phyloP scores from a whole-genome alignment of 1,284 basidiomycete species.

The Papiliotrema terrestris region DNA sequence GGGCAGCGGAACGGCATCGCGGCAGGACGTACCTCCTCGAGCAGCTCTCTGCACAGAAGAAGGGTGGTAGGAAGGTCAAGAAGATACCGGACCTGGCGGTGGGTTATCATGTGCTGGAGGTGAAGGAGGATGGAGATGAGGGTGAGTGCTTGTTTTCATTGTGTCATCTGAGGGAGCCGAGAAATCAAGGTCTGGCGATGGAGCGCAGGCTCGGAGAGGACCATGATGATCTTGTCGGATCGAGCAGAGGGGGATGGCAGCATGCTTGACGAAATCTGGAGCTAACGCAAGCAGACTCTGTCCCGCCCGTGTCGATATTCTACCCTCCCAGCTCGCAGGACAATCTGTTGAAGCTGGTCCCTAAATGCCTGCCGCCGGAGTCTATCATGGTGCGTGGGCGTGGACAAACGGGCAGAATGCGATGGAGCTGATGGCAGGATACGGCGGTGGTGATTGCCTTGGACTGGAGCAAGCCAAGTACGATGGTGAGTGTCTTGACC shows the following conservation, averaged over 20 bases:
- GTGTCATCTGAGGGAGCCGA: background rate
- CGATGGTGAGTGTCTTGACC: conserved; percentile 55
- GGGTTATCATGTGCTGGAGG: conserved; percentile 81
- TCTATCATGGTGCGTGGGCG: conserved; percentile 32
- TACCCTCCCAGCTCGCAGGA: conserved; percentile 75
- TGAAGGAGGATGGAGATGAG: conserved; percentile 82
- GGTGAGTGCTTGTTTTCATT: conserved; percentile 55
- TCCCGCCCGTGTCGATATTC: conserved; percentile 81
- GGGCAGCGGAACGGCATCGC: conserved; percentile 55
- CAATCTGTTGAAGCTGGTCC: conserved; percentile 71
- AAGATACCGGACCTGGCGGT: conserved; percentile 64
- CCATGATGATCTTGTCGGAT: too few species aligned
- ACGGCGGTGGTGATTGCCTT: conserved; percentile 80
- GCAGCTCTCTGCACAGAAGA: conserved; percentile 5
- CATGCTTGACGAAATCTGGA: too few species aligned
- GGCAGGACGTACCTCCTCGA: conserved; percentile 16
- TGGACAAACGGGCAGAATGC: background rate
- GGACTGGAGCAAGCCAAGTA: conserved; percentile 95
- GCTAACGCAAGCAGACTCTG: conserved; percentile 58
- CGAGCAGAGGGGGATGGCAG: too few species aligned
- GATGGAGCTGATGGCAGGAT: conserved; percentile 59
- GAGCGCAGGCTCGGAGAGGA: background rate
- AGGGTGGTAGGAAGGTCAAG: conserved; percentile 2
- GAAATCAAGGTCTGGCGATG: background rate
- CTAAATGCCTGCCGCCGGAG: conserved; percentile 71